Evolutionary conservation across 1,284 basidiomycete genomes (phyloP).

Genomic region (Trametes pubescens): DNA sequence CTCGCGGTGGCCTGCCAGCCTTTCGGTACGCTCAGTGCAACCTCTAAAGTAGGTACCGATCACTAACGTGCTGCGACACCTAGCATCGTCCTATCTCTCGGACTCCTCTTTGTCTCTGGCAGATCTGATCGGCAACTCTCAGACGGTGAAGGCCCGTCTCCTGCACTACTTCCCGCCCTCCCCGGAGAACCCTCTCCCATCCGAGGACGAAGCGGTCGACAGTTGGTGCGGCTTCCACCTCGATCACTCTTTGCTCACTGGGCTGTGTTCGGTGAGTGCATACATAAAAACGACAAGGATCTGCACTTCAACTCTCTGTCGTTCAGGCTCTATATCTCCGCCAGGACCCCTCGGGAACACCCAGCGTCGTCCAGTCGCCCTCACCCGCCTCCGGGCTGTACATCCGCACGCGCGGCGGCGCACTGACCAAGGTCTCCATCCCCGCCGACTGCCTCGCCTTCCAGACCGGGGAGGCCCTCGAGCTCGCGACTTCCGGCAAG

Average conservation of each 20-base stretch:
- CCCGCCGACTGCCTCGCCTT: conserved; percentile 86
- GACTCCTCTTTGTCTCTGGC: conserved; percentile 71
- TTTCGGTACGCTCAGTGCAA: conserved; percentile 64
- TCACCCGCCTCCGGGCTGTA: conserved; percentile 85
- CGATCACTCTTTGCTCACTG: conserved; percentile 90
- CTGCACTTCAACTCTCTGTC: conserved; percentile 2
- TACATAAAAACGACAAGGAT: not conserved
- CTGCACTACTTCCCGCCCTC: conserved; percentile 90
- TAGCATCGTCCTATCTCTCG: conserved; percentile 69
- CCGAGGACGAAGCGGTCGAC: conserved; percentile 72
- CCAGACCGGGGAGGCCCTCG: conserved; percentile 93
- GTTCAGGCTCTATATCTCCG: conserved; percentile 82
- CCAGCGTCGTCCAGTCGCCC: conserved; percentile 67
- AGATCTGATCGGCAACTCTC: conserved; percentile 67
- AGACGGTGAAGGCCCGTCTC: conserved; percentile 85
- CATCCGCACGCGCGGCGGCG: conserved; percentile 83
- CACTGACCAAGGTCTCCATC: conserved; percentile 83
- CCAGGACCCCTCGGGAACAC: conserved; percentile 48
- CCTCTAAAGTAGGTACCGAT: not conserved
- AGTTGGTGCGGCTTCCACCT: conserved; percentile 86
- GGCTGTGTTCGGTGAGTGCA: conserved; percentile 78
- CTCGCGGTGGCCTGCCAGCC: conserved; percentile 87
- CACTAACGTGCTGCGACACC: not conserved
- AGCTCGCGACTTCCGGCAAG: conserved; percentile 80
- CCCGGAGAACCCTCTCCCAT: conserved; percentile 45